Conservation (phyloP, 2,329 filamentous ascomycete genomes). For the Colletotrichum viniferum region DNA sequence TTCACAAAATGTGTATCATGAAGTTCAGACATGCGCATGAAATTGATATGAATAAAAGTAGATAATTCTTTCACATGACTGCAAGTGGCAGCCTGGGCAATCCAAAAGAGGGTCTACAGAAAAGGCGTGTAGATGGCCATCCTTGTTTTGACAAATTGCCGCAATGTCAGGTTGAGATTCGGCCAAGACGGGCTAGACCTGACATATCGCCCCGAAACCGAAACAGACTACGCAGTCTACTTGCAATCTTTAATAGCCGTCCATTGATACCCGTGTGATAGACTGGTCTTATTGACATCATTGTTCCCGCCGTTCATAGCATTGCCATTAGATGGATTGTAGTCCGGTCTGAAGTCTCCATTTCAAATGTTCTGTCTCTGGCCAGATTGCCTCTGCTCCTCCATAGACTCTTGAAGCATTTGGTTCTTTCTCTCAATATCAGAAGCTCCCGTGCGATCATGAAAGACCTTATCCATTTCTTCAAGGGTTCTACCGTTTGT, state of each 20-base stretch:
- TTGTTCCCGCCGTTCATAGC: not conserved
- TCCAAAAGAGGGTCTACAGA: too few species aligned
- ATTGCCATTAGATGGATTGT: not conserved
- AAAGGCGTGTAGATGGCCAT: not conserved
- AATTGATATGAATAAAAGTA: not conserved
- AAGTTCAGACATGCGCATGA: not conserved
- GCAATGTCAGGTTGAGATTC: not conserved
- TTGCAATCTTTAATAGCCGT: not conserved
- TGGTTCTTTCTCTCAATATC: not conserved
- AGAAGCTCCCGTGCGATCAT: not conserved
- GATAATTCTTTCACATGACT: fast-evolving
- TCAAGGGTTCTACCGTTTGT: not conserved
- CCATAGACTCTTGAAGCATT: not conserved
- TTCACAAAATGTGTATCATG: not conserved
- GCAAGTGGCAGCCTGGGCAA: not conserved
- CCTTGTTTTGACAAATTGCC: not conserved
- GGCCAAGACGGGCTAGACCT: fast-evolving
- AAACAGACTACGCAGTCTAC: not conserved
- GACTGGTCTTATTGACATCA: too few species aligned
- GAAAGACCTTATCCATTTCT: not conserved
- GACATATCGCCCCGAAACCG: not conserved
- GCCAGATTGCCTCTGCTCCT: not conserved
- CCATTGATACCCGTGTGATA: not conserved
- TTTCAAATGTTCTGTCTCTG: not conserved
- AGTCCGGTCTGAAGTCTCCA: not conserved